Conservation (phyloP, 768 basidiomycete species). For the Leccinum barrowsii region DNA sequence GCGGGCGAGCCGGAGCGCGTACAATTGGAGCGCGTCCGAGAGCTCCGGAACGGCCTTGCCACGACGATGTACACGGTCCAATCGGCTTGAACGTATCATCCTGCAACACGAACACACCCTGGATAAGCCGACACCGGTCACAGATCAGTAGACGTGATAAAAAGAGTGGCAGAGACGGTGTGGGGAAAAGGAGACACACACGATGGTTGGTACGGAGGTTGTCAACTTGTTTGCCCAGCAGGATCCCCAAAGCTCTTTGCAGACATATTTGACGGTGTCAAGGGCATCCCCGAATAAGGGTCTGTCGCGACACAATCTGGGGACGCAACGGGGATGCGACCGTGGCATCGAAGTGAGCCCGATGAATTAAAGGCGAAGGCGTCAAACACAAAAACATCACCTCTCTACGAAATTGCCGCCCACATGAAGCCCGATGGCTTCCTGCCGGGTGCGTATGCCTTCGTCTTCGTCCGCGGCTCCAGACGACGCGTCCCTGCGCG, state of each 20-base stretch:
- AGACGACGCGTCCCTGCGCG: constrained; percentile 2
- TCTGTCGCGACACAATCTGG: constrained; percentile 72
- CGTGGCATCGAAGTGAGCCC: background rate
- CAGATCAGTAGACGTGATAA: background rate
- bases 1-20: constrained; percentile 17
- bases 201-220: constrained; percentile 94
- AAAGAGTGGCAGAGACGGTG: background rate
- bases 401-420: constrained; percentile 84
- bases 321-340: too few relatives aligned
- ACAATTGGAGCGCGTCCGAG: constrained; percentile 70
- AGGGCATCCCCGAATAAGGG: constrained; percentile 77
- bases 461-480: constrained; percentile 51
- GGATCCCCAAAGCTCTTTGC: constrained; percentile 91
- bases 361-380: background rate
- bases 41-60: constrained; percentile 75
- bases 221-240: constrained; percentile 94
- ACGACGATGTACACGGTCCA: constrained; percentile 66
- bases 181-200: constrained; percentile 40
- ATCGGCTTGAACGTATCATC: constrained; percentile 90
- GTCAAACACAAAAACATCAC: constrained; percentile 35
- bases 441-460: constrained; percentile 62
- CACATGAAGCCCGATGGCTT: constrained; percentile 82
- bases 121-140: background rate
- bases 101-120: constrained; percentile 94
- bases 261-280: constrained; percentile 91